Evolutionary conservation across 2,329 filamentous ascomycete genomes (phyloP), one percentile per base, ranked within the genome.

Genomic region (Xylariaceae sp.): DNA sequence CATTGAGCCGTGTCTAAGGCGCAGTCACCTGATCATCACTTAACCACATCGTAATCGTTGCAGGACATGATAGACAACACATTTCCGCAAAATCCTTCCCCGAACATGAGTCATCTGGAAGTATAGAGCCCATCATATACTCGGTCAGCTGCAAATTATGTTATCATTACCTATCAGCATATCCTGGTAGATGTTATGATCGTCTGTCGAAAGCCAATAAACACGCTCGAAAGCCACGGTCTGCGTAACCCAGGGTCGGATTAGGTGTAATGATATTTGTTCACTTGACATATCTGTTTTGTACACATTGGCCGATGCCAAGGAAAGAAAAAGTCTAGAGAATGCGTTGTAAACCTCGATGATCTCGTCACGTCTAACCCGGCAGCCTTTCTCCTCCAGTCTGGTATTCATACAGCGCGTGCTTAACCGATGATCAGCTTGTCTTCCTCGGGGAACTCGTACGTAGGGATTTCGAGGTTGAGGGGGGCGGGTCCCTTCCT

Each of bases 401-500:
- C 60, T 62, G 63, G 55, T 66, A 60, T 58, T 66, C 58, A 56
- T 65, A 67, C 58, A 62, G 17, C 46, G 44, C 47, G 44, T 48
- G 31, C 69, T 81, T 92, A 99, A 87, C 94, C 94, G 75, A 99
- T 95, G 63, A 97, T 74, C 62, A 99, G 79, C 75, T 85, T 86
- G 69, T 82, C 85, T 11, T 96, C 94, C 70, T 92, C 87, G 57
- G 89, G 85, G 83, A 99, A 97, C 66, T 89, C 89, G 80, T 96
- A 96, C 66, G 75, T 71, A 60, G 92, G 94, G 62, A 97, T 85
- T 79, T 97, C 94, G 69, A 99, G 85, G 82, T 99, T 99, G 68
- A 99, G 83, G 60, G 94, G 94, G 55, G 94, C 94, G 58, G 94
- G 94, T 61, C 94, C 94, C 83, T 89, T 96, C 80, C 94, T 86